Base-by-base conservation (phyloP, 495 filamentous ascomycete species). In the Talaromyces thailandensis region DNA sequence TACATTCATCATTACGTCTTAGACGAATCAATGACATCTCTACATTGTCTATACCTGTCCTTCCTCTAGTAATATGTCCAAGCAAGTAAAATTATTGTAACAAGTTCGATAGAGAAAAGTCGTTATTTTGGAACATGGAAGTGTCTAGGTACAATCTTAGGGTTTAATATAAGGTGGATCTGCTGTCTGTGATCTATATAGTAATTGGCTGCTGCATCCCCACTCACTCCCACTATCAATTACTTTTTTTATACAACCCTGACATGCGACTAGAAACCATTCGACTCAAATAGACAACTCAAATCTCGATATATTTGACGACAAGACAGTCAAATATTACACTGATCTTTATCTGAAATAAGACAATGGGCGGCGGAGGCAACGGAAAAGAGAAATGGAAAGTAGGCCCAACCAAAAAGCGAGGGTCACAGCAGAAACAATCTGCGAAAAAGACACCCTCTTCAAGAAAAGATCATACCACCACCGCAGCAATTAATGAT, bases 361-460 rank as follows among this genome's bases (percentile, higher is more conserved):
- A n/a, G n/a, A n/a, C n/a, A 56, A 56, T 26, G 52, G 26, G 26
- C 52, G 29, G 11, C 14, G 55, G 26, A 57, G 11, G 24, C 28
- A 31, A 16, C 55, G 29, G 55, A 31, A 57, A 57, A 35, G 14
- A 25, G 14, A 57, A 57, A 23, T 25, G 29, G 14, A 57, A 57
- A 35, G 26, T 25, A 57, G 21, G 12, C 4, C 55, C 55, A 2
- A 25, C 24, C 7, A 31, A 52, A 63, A 65, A 62, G 60, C 58
- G 50, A 35, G 51, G 28, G 18, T 62, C 64, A 51, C 64, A 62
- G n/a, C 64, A 65, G 32, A 18, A 29, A 28, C 51, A 48, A 28
- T 26, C 51, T 9, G 24, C 51, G 6, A 55, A 25, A 18, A 35
- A 35, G 26, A 32, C 4, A 23, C 55, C 16, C 35, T 31, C 16